Base-by-base conservation (phyloP, 768 basidiomycete species). In the Asterophora parasitica region DNA sequence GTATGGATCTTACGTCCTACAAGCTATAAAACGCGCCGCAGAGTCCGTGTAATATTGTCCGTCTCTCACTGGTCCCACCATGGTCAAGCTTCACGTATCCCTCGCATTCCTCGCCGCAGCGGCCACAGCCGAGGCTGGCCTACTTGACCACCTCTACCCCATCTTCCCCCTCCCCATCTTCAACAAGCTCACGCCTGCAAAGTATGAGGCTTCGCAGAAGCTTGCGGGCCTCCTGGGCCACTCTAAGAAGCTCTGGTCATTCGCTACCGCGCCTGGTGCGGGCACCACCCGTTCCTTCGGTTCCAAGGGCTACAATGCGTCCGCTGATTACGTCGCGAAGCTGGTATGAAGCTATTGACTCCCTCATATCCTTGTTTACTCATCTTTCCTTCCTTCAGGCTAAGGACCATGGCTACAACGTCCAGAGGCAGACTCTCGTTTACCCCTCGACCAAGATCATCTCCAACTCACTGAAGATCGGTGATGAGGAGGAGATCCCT, bases 241-340 rank as follows among this genome's bases (percentile, higher is more conserved):
- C 46, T 62, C 63, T 1, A 53, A 56, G 26, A 53, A 62, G n/a
- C 56, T 67, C 44, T 53, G 57, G 43, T 42, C 58, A 34, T 67
- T 64, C 48, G 59, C 62, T 9, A 42, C 57, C 26, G 54, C 60
- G 38, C 46, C 51, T 19, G 46, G 51, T 4, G 60, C 56, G 43
- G 48, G 55, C 15, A 59, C 60, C 2, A 66, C 59, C 12, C 61
- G 65, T 19, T 58, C 58, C 12, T 65, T 65, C 32, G 65, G 63
- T 15, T 60, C 59, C 12, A 50, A 41, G n/a, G 64, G 61, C 11
- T 63, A 65, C 46, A 64, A 64, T 47, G 58, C 63, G 28, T 62
- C 61, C 15, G 54, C 62, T 28, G 47, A 53, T 12, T 67, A 67
- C 48, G 58, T 67, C 50, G 61, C 62, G 48, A 49, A 49, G 16